Percentiles rank a stretch among this genome's conserved stretches.
Evolutionary conservation across 2,329 filamentous ascomycete species (phyloP).

Genomic region (Diaporthe nobilis): DNA sequence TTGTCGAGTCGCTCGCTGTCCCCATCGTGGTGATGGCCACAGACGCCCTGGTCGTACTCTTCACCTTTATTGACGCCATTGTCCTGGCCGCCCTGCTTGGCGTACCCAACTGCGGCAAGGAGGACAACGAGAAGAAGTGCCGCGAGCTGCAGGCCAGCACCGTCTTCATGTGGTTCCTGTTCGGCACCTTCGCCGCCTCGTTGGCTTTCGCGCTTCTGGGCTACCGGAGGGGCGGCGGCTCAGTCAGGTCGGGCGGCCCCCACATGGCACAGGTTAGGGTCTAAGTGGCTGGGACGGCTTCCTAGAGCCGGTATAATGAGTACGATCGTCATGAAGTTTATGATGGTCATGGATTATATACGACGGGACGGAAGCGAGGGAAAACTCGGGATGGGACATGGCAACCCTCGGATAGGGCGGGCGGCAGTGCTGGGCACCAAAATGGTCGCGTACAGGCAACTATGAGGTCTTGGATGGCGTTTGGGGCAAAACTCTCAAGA

Average conservation of each 20-base stretch:
- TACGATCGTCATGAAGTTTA: conserved; percentile 18
- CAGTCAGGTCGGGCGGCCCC: conserved; percentile 59
- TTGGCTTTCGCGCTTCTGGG: conserved; percentile 69
- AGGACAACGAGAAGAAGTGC: conserved; percentile 73
- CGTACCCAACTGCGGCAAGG: conserved; percentile 77
- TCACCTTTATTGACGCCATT: conserved; percentile 79
- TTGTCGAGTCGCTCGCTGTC: conserved; percentile 67
- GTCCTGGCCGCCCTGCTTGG: conserved; percentile 78
- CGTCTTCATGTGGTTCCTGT: conserved; percentile 86
- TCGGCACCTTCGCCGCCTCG: conserved; percentile 70
- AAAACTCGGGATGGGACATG: not conserved
- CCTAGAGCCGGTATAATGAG: not conserved
- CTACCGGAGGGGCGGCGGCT: conserved; percentile 65
- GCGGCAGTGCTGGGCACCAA: not conserved
- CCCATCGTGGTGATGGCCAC: conserved; percentile 68
- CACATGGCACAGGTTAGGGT: conserved; percentile 71
- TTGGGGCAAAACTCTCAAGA: not conserved
- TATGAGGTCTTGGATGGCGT: conserved; percentile 10
- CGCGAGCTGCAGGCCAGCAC: conserved; percentile 81
- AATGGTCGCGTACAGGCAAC: not conserved
- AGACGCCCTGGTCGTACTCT: conserved; percentile 73
- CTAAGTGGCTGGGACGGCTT: conserved; percentile 47
- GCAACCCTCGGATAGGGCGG: not conserved
- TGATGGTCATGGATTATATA: conserved; percentile 1
- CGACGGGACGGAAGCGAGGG: not conserved